Conservation (phyloP, 2,329 filamentous ascomycete genomes). For the Boeremia exigua region DNA sequence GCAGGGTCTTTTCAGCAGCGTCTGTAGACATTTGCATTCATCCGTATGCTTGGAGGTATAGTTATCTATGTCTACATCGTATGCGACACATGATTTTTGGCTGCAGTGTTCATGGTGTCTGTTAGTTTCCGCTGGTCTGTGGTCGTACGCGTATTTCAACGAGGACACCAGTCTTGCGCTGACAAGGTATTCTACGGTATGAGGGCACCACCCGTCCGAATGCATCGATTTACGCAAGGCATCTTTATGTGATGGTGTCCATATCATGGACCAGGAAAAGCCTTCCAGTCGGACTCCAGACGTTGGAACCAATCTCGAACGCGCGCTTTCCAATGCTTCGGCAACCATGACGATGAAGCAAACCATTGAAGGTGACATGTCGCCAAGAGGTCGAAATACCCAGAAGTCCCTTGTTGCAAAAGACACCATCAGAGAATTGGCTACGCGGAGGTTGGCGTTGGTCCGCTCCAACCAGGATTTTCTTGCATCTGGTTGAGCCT, state of each 20-base stretch:
- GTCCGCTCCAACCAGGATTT: not conserved
- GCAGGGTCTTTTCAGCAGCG: too few relatives aligned
- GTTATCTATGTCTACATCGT: not conserved
- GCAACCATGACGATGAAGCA: not conserved
- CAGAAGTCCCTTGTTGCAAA: not conserved
- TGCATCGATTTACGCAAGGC: not conserved
- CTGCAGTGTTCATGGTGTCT: not conserved
- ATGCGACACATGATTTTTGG: not conserved
- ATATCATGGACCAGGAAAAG: not conserved
- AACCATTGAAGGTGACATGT: not conserved
- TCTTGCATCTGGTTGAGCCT: not conserved
- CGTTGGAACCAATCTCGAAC: not conserved
- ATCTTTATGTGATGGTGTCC: not conserved
- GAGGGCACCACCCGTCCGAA: not conserved
- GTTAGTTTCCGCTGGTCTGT: not conserved
- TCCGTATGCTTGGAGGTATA: not conserved
- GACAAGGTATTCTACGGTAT: not conserved
- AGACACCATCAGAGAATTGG: not conserved
- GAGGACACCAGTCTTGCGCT: not conserved
- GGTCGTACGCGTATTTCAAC: not conserved
- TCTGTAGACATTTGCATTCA: not conserved
- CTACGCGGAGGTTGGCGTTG: not conserved
- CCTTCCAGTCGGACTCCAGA: not conserved
- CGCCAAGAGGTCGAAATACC: not conserved
- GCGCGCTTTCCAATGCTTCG: not conserved